Base-by-base conservation (phyloP, 441 rosid species). In the Isatis lusitanica region DNA sequence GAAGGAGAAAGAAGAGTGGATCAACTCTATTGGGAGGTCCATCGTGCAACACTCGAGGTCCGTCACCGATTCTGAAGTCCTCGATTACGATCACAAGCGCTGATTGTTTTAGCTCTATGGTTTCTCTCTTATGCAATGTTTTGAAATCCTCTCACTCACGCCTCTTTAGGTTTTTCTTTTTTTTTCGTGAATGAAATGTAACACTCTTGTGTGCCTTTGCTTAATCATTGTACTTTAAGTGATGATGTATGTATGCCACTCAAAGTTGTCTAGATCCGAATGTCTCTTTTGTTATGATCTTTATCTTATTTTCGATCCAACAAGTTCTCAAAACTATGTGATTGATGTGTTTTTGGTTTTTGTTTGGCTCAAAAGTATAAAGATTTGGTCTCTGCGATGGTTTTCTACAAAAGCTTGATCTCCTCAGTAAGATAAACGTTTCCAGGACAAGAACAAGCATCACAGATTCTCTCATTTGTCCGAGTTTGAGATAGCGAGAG, bases 1-100 rank as follows among this genome's bases (percentile, higher is more conserved):
- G 71, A 87, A 88, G 80, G 94, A 84, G 70, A 88, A 84, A 68
- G 93, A 88, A 79, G 90, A 88, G 42, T 86, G 93, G 93, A 86
- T 88, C 84, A 87, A 88, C 75, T 88, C 88, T 36, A 84, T 86
- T 24, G 94, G 94, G 3, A 57, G 91, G 10, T 84, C 90, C 28
- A 89, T 89, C 21, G 91, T 88, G 24, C 91, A 88, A 63, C 90
- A 84, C 73, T 89, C 91, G 9, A 71, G 85, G 10, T 84, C 91
- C 48, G 85, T 87, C 21, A 83, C 91, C 2, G 90, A 89, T 64
- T 87, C 90, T 6, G 94, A 89, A 68, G 83, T 89, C 40, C 81
- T 84, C 12, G 94, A 89, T 78, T 87, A 89, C 47, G 94, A 87
- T 73, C 81, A 74, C 83, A 76, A 64, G 59, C 80, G 74, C 43